Evolutionary conservation across 257 asterid genomes (phyloP), one percentile per base, ranked within the genome.

Genomic region (Coffea eugenioides): DNA sequence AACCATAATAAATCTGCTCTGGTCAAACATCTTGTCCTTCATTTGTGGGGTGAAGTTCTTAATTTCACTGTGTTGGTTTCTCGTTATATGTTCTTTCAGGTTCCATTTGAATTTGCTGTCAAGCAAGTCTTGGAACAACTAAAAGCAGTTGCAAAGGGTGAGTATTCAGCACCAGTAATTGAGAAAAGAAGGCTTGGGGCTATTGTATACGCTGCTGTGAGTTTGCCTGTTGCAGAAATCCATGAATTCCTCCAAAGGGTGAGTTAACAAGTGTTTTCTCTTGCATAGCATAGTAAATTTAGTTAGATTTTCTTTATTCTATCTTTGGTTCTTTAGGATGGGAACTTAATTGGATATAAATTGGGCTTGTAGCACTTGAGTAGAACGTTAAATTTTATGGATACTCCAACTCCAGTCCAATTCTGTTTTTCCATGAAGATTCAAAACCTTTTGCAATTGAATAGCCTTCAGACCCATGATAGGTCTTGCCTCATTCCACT

Each of bases 141-240:
- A 66, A 90, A 84, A 86, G 84, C 84, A 80, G 86, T 95, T 75
- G 97, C 95, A 0, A 90, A 89, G 86, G 98, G 97, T 43, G 98
- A 92, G 68, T 93, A 93, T 61, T 75, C 48, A 64, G 81, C 93
- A 31, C 97, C 97, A n/a, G 82, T 83, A 76, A 81, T 83, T 61
- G 97, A 92, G 88, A 90, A 78, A 84, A 83, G 96, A 77, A 90
- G 83, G 73, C 85, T 91, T 67, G 97, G 94, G 23, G 66, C 90
- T 77, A 93, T 92, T 6, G 91, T 89, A 80, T 93, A 86, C 82
- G 98, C 97, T 61, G 98, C 98, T 62, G 88, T 95, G 80, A 90
- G 76, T 78, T 91, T 95, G 71, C 96, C 97, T 3, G 92, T 88
- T 82, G 54, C 93, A 61, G 97, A 92, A 72, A 84, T 95, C 77